Evolutionary conservation across 257 asterid genomes (phyloP).

Genomic region (Nicotiana knightiana): DNA sequence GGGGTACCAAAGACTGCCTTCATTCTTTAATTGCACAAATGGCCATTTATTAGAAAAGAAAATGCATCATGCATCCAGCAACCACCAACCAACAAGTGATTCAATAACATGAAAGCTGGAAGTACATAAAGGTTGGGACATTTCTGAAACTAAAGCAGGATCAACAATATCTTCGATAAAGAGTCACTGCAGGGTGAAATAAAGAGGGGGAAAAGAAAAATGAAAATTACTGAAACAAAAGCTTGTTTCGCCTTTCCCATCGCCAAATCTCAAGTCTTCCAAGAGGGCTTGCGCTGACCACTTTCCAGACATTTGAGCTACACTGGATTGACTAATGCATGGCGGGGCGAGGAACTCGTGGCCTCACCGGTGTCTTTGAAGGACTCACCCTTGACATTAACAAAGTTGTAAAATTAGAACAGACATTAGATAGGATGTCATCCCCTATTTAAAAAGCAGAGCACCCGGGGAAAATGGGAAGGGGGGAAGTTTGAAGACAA

Average conservation of each 20-base stretch:
- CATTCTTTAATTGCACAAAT: neutral
- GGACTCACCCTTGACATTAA: slow-evolving; percentile 75
- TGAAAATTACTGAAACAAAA: slow-evolving; percentile 1
- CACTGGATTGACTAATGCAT: slow-evolving; percentile 25
- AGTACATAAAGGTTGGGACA: neutral
- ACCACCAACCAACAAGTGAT: neutral
- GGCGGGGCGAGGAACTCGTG: slow-evolving; percentile 48
- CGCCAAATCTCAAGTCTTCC: slow-evolving; percentile 18
- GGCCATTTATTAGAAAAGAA: neutral
- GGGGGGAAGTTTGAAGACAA: neutral
- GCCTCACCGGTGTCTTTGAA: slow-evolving; percentile 98
- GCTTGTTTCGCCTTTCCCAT: slow-evolving; percentile 16
- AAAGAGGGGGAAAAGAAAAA: neutral
- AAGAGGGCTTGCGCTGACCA: slow-evolving; percentile 30
- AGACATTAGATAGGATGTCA: neutral
- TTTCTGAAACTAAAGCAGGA: neutral
- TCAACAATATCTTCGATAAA: slow-evolving; percentile 1
- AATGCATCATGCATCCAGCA: neutral
- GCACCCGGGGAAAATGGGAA: neutral
- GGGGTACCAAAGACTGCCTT: neutral
- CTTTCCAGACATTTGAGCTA: slow-evolving; percentile 14
- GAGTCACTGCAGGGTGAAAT: neutral
- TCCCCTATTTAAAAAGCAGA: neutral
- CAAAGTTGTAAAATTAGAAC: neutral
- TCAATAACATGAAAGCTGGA: neutral